Conservation (phyloP, 1,284 basidiomycete genomes). For the Heterobasidion occidentale region DNA sequence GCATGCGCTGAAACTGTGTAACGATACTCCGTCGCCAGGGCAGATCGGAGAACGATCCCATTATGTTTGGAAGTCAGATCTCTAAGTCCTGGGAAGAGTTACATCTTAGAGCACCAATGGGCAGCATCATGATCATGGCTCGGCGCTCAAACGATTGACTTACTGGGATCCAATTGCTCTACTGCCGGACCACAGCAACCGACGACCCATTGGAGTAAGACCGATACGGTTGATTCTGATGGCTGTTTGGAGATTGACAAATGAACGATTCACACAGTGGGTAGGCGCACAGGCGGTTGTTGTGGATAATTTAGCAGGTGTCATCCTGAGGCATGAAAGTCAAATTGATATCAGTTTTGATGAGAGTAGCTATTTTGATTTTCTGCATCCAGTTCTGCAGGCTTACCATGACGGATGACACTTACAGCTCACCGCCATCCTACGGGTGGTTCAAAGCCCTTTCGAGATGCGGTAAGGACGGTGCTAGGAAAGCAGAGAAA, state of each 20-base stretch:
- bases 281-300: background rate
- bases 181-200: background rate
- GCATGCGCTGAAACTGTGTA: conserved; percentile 9
- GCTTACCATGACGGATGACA: too few species aligned
- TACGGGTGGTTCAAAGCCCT: background rate
- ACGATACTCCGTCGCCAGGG: conserved; percentile 12
- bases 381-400: too few species aligned
- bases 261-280: background rate
- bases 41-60: conserved; percentile 4
- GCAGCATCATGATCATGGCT: background rate
- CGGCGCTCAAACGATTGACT: too few species aligned
- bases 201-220: background rate
- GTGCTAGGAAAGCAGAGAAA: background rate
- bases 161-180: background rate
- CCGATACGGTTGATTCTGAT: background rate
- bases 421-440: background rate
- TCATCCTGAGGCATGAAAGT: background rate
- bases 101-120: background rate
- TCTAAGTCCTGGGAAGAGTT: conserved; percentile 9
- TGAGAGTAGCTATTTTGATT: too few species aligned
- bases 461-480: background rate
- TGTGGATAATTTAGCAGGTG: background rate
- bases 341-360: background rate
- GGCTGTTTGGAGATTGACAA: background rate
- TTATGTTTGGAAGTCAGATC: background rate